Percentiles rank a stretch among this genome's conserved stretches.
Conservation (phyloP, 2,329 filamentous ascomycete species). For the Uncinocarpus reesii region DNA sequence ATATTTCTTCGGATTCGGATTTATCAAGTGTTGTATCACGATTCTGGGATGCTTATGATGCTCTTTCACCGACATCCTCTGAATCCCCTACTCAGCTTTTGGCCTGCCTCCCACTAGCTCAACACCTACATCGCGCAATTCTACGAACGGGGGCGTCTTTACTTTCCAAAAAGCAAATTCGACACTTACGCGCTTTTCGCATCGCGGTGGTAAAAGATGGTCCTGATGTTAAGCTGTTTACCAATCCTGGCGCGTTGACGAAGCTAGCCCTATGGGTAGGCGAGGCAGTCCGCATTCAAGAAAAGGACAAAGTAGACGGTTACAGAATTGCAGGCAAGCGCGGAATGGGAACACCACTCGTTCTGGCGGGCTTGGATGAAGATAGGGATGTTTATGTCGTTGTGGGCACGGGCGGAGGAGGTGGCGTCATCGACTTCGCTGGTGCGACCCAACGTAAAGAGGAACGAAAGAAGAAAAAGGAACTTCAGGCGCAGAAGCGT, state of each 20-base stretch:
- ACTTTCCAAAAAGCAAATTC: constrained; percentile 87
- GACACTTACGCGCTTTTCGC: constrained; percentile 81
- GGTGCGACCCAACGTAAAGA: constrained; percentile 58
- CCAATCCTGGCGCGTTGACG: constrained; percentile 81
- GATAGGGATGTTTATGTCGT: constrained; percentile 79
- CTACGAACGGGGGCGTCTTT: constrained; percentile 84
- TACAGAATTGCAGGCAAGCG: constrained; percentile 38
- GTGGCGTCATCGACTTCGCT: constrained; percentile 57
- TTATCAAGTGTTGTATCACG: constrained; percentile 34
- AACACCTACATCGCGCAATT: constrained; percentile 83
- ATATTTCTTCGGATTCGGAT: constrained; percentile 21
- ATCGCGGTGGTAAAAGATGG: constrained; percentile 95
- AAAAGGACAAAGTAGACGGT: constrained; percentile 67
- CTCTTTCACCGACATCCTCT: constrained; percentile 38
- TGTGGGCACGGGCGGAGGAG: constrained; percentile 82
- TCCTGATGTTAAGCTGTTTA: constrained; percentile 82
- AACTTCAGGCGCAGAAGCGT: constrained; percentile 52
- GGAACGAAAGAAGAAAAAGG: constrained; percentile 52
- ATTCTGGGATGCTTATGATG: constrained; percentile 52
- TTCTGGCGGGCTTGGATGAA: constrained; percentile 83
- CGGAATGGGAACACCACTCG: constrained; percentile 61
- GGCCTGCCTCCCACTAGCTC: constrained; percentile 68
- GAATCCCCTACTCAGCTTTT: constrained; percentile 48
- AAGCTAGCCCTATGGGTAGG: constrained; percentile 91
- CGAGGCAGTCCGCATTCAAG: constrained; percentile 82